phyloP scores from a whole-genome alignment of 805 yeast species.

The Candida verbasci region DNA sequence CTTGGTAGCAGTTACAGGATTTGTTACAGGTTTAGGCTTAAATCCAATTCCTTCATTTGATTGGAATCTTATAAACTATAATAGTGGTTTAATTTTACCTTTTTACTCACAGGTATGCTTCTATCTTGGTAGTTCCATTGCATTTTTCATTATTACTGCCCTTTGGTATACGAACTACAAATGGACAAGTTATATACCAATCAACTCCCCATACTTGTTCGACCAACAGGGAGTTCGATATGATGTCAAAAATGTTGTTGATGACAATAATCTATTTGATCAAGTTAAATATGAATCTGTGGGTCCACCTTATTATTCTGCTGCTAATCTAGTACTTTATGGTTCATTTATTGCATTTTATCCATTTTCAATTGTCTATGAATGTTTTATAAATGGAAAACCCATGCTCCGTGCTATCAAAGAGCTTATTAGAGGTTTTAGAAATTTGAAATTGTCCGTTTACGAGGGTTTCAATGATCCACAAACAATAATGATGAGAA shows the following conservation, averaged over 20 bases:
- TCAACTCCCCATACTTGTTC: conserved; percentile 41
- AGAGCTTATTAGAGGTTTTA: conserved; percentile 8
- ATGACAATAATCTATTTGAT: conserved; percentile 26
- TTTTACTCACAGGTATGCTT: conserved; percentile 21
- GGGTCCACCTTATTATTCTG: conserved; percentile 28
- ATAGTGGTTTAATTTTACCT: conserved; percentile 37
- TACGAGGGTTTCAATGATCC: conserved; percentile 19
- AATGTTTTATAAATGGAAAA: conserved; percentile 7
- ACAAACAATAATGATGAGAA: conserved; percentile 24
- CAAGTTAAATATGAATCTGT: conserved; percentile 15
- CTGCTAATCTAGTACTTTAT: conserved; percentile 23
- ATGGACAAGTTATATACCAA: conserved; percentile 24
- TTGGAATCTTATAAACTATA: conserved; percentile 38
- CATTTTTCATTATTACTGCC: conserved; percentile 15
- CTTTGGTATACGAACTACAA: conserved; percentile 17
- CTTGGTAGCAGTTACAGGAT: conserved; percentile 48
- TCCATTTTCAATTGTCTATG: conserved; percentile 18
- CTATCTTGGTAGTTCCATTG: conserved; percentile 16
- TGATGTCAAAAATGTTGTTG: conserved; percentile 37
- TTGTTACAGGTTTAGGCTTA: conserved; percentile 44
- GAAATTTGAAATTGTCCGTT: conserved; percentile 9
- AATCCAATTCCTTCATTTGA: conserved; percentile 54
- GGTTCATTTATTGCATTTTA: conserved; percentile 24
- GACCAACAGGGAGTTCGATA: conserved; percentile 46
- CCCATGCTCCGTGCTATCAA: conserved; percentile 12